phyloP scores from a whole-genome alignment of 768 basidiomycete genomes.

The Tulasnella sp. region DNA sequence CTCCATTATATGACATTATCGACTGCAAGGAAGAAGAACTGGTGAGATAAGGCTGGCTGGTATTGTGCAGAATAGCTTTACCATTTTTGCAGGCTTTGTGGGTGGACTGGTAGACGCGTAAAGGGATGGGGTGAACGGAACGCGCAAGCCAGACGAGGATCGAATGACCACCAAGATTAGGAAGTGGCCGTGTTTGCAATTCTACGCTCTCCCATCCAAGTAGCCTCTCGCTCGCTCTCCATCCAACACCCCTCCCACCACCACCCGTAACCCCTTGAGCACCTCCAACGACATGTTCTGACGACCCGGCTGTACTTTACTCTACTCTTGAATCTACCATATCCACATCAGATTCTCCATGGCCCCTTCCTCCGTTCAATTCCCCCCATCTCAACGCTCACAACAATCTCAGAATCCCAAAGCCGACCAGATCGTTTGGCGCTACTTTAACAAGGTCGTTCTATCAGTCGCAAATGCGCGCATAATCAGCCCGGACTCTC shows the following conservation, averaged over 20 bases:
- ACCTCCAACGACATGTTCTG: background rate
- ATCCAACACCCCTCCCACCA: background rate
- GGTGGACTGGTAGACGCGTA: background rate
- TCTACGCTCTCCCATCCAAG: slow-evolving; percentile 1
- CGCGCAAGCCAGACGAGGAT: slow-evolving; percentile 16
- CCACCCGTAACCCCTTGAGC: background rate
- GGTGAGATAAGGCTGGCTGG: background rate
- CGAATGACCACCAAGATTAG: background rate
- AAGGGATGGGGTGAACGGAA: background rate
- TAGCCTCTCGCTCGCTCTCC: background rate
- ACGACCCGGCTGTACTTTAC: background rate
- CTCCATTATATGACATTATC: slow-evolving; percentile 90
- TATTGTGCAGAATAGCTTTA: background rate
- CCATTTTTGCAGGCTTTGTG: background rate
- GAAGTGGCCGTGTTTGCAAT: slow-evolving; percentile 2
- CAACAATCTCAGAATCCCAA: slow-evolving; percentile 31
- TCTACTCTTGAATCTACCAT: slow-evolving; percentile 3
- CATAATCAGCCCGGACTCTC: slow-evolving; percentile 43
- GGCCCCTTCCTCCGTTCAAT: slow-evolving; percentile 16
- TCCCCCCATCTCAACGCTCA: slow-evolving; percentile 3
- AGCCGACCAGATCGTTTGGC: slow-evolving; percentile 80
- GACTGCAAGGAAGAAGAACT: slow-evolving; percentile 42
- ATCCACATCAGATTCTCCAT: slow-evolving; percentile 4
- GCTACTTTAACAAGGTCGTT: slow-evolving; percentile 74
- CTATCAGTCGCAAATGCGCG: slow-evolving; percentile 67